These are phyloP conservation scores for Naganishia randhawae DNA, from an alignment of 768 basidiomycete genomes.

Conservation along the genomic window DNA sequence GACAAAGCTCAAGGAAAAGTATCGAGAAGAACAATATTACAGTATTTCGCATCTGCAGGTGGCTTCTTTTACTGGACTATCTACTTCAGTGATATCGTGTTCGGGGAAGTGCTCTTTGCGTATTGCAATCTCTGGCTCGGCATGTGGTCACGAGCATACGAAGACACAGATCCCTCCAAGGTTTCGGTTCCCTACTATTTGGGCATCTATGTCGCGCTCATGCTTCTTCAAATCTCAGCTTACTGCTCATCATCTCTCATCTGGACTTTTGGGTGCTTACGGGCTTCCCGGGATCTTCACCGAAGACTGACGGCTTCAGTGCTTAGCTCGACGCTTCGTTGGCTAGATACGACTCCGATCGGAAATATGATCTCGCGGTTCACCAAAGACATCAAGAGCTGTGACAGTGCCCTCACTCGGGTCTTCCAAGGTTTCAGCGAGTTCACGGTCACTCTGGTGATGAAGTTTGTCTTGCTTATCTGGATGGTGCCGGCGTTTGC, in stretches of 20 bases:
- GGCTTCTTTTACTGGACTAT: constrained; percentile 50
- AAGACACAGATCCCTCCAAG: constrained; percentile 34
- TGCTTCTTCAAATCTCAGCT: constrained; percentile 30
- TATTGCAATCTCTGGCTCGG: constrained; percentile 48
- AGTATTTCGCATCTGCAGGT: constrained; percentile 45
- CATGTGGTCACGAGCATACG: constrained; percentile 46
- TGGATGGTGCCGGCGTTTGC: constrained; percentile 45
- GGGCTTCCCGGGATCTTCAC: constrained; percentile 43
- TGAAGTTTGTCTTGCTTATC: constrained; percentile 43
- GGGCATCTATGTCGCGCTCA: constrained; percentile 44
- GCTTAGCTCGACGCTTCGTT: constrained; percentile 36
- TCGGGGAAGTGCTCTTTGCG: constrained; percentile 40
- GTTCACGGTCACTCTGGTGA: constrained; percentile 37
- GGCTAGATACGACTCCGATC: constrained; percentile 27
- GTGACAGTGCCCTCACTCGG: constrained; percentile 40
- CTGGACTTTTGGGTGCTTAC: constrained; percentile 39
- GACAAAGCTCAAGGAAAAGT: constrained; percentile 50
- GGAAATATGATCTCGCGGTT: constrained; percentile 45
- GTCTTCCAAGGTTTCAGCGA: constrained; percentile 37
- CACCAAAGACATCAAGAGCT: constrained; percentile 48
- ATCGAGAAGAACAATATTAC: constrained; percentile 40
- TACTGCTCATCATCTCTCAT: constrained; percentile 14
- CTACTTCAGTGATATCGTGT: constrained; percentile 40
- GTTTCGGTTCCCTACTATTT: constrained; percentile 47
- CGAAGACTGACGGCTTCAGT: constrained; percentile 39